phyloP scores from a whole-genome alignment of 2,329 filamentous ascomycete species.

The Thielaviopsis punctulata region DNA sequence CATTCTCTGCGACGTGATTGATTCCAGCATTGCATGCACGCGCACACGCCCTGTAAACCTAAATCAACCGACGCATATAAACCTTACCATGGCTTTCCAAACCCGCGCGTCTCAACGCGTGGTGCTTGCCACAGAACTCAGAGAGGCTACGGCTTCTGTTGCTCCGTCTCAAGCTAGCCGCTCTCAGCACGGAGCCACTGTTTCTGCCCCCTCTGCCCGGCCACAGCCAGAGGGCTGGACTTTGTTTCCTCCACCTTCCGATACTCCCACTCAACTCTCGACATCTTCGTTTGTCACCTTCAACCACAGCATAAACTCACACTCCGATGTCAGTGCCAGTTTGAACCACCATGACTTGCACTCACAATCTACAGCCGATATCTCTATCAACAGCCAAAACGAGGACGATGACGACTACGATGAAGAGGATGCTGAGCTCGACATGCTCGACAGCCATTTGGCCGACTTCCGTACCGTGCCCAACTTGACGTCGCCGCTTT shows the following conservation, averaged over 20 bases:
- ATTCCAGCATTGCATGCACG: too few relatives aligned
- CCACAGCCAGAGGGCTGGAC: slow-evolving; percentile 56
- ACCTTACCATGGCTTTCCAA: slow-evolving; percentile 9
- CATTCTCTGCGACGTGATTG: neutral
- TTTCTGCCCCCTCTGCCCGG: neutral
- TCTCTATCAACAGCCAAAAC: neutral
- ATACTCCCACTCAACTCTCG: slow-evolving; percentile 22
- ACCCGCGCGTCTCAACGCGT: slow-evolving; percentile 8
- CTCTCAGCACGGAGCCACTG: slow-evolving; percentile 3
- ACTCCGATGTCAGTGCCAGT: slow-evolving; percentile 4
- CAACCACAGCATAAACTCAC: slow-evolving; percentile 9
- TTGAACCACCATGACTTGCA: slow-evolving; percentile 13
- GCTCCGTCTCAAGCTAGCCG: slow-evolving; percentile 5
- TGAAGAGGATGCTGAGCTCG: slow-evolving; percentile 64
- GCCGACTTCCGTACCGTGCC: slow-evolving; percentile 63
- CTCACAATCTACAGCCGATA: slow-evolving; percentile 17
- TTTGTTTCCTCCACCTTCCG: slow-evolving; percentile 66
- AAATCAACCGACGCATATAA: neutral
- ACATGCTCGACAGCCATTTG: slow-evolving; percentile 83
- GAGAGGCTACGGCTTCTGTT: slow-evolving; percentile 6
- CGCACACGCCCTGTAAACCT: neutral
- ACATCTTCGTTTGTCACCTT: slow-evolving; percentile 11
- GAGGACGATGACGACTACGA: slow-evolving; percentile 19
- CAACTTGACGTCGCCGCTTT: slow-evolving; percentile 21
- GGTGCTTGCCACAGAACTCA: slow-evolving; percentile 2